These are phyloP conservation scores for Coprinopsis sp. DNA, from an alignment of 768 basidiomycete genomes.

Conservation along the genomic window DNA sequence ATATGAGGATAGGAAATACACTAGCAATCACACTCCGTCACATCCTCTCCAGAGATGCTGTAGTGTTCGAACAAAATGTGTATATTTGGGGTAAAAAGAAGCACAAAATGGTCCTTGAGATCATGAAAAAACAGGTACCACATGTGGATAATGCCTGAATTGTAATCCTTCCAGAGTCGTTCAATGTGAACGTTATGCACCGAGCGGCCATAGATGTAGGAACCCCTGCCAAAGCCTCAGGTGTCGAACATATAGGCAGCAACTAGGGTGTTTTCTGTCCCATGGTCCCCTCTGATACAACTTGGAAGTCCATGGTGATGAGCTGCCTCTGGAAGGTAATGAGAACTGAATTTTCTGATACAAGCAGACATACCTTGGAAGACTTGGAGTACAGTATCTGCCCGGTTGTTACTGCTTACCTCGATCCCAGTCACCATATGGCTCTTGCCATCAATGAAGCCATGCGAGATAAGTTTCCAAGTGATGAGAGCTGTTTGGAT, in stretches of 20 bases:
- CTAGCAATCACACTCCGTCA: no score
- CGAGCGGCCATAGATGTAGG: slow-evolving; percentile 35
- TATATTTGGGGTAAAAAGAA: no score
- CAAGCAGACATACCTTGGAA: no score
- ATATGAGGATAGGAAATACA: no score
- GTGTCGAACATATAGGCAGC: slow-evolving; percentile 25
- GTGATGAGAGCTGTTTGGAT: slow-evolving; percentile 23
- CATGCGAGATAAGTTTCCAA: slow-evolving; percentile 31
- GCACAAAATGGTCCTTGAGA: slow-evolving; percentile 26
- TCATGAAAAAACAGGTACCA: slow-evolving; percentile 29
- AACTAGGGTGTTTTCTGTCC: slow-evolving; percentile 32
- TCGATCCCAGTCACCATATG: slow-evolving; percentile 25
- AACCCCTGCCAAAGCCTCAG: slow-evolving; percentile 17
- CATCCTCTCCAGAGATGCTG: no score
- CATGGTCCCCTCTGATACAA: slow-evolving; percentile 33
- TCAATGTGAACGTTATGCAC: slow-evolving; percentile 37
- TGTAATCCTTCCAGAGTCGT: slow-evolving; percentile 34
- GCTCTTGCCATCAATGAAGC: slow-evolving; percentile 30
- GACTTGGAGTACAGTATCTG: slow-evolving; percentile 29
- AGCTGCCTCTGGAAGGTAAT: no score
- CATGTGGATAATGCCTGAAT: slow-evolving; percentile 20
- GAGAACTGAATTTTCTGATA: no score
- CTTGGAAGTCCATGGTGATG: slow-evolving; percentile 24
- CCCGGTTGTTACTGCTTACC: slow-evolving; percentile 35
- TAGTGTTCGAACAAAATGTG: no score